Conservation (phyloP, 1,284 basidiomycete species). For the Fomitopsis schrenkii region DNA sequence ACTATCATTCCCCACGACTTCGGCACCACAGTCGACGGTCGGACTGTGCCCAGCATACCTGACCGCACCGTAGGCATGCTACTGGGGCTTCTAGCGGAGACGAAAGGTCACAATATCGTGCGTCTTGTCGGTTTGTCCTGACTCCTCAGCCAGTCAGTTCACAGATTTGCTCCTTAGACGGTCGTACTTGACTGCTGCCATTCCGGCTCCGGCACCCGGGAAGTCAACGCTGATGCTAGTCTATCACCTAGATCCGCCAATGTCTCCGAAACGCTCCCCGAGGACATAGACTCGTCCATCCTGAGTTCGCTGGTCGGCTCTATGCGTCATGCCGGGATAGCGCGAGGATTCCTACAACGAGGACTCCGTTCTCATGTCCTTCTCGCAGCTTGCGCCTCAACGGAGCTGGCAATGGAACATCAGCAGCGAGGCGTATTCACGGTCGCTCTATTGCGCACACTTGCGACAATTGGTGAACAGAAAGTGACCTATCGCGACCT, state of each 20-base stretch:
- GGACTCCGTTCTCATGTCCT: slow-evolving; percentile 2
- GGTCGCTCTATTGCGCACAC: background rate
- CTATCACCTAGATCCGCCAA: background rate
- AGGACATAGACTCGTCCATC: background rate
- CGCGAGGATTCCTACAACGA: background rate
- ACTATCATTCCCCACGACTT: background rate
- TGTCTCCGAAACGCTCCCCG: background rate
- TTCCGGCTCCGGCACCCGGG: background rate
- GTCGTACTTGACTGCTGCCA: slow-evolving; percentile 3
- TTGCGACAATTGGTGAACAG: background rate
- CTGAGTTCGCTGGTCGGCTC: background rate
- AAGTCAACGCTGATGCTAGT: background rate
- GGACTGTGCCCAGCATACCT: background rate
- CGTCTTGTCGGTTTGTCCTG: background rate
- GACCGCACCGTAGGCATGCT: background rate
- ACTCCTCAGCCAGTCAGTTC: background rate
- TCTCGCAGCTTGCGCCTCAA: slow-evolving; percentile 1
- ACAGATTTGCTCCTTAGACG: background rate
- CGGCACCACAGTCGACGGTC: background rate
- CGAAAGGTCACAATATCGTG: slow-evolving; percentile 2
- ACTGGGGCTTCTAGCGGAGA: background rate
- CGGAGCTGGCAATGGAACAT: background rate
- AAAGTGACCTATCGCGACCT: background rate
- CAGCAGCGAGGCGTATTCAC: background rate
- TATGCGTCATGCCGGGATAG: background rate